Conservation (phyloP, 257 asterid genomes). For the Solanum stenotomum region DNA sequence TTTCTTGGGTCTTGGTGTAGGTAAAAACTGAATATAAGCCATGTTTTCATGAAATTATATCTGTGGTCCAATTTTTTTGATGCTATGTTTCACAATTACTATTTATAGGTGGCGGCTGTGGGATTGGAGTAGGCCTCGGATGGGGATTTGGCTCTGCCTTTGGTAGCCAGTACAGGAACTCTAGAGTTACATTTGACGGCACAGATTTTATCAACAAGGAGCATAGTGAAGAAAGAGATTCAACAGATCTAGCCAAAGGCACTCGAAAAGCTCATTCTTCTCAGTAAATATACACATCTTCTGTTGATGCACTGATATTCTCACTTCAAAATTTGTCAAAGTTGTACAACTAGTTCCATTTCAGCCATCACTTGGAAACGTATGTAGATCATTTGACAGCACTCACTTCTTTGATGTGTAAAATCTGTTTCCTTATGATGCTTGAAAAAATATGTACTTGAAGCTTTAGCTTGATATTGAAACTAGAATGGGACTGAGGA, state of each 20-base stretch:
- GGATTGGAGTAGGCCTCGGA: slow-evolving; percentile 86
- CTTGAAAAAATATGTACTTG: neutral
- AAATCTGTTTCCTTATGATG: neutral
- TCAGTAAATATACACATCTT: slow-evolving; percentile 4
- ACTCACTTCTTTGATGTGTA: neutral
- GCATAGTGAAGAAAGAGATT: slow-evolving; percentile 25
- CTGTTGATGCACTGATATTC: neutral
- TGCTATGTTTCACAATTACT: neutral
- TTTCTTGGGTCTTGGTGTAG: slow-evolving; percentile 80
- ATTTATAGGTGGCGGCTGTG: slow-evolving; percentile 88
- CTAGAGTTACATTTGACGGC: slow-evolving; percentile 58
- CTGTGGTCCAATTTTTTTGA: neutral
- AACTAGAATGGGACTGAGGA: neutral
- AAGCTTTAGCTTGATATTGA: neutral
- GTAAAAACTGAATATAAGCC: slow-evolving; percentile 23
- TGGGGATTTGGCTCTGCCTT: slow-evolving; percentile 92
- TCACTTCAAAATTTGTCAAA: neutral
- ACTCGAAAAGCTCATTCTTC: slow-evolving; percentile 22
- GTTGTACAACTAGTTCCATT: neutral
- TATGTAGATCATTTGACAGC: neutral
- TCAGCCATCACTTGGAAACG: neutral
- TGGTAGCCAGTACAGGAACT: slow-evolving; percentile 76
- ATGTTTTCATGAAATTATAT: neutral
- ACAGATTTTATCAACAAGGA: slow-evolving; percentile 30
- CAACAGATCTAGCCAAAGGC: slow-evolving; percentile 20